Evolutionary conservation across 2,329 filamentous ascomycete genomes (phyloP).

Genomic region (Trichoderma sp.): DNA sequence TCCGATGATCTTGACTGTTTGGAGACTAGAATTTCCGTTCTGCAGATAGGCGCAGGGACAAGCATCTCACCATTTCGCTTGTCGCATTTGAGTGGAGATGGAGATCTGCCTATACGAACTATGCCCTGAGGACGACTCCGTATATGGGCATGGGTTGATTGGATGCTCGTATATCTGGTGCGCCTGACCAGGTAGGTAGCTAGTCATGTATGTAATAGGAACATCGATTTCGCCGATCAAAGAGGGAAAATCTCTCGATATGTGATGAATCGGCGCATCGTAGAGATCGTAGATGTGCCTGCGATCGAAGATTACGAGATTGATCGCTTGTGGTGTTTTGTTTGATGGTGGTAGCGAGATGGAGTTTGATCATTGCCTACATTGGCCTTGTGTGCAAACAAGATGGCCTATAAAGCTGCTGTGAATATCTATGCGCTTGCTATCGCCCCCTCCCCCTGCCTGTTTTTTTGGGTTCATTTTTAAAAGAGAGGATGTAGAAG

Average conservation of each 20-base stretch:
- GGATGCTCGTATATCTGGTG: not conserved
- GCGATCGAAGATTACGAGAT: not conserved
- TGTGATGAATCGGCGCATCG: not conserved
- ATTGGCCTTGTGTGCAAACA: not conserved
- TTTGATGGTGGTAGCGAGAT: not conserved
- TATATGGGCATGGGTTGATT: not conserved
- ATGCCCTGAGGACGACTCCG: too few species aligned
- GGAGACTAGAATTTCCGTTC: not conserved
- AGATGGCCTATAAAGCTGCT: not conserved
- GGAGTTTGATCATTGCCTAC: not conserved
- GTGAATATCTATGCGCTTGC: not conserved
- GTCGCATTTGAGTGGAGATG: not conserved
- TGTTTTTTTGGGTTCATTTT: too few species aligned
- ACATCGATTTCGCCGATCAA: not conserved
- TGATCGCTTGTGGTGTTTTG: not conserved
- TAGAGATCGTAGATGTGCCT: not conserved
- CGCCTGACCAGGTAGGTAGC: not conserved
- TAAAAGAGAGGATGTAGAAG: too few species aligned
- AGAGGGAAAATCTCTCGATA: not conserved
- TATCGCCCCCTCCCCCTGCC: too few species aligned
- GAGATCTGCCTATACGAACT: not conserved
- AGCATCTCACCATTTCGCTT: slow-evolving; percentile 1
- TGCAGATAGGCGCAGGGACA: not conserved
- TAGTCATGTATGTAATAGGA: not conserved
- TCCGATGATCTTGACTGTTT: not conserved